Conservation (phyloP, 176 grass and related monocot genomes). For the Miscanthus lutarioriparius region DNA sequence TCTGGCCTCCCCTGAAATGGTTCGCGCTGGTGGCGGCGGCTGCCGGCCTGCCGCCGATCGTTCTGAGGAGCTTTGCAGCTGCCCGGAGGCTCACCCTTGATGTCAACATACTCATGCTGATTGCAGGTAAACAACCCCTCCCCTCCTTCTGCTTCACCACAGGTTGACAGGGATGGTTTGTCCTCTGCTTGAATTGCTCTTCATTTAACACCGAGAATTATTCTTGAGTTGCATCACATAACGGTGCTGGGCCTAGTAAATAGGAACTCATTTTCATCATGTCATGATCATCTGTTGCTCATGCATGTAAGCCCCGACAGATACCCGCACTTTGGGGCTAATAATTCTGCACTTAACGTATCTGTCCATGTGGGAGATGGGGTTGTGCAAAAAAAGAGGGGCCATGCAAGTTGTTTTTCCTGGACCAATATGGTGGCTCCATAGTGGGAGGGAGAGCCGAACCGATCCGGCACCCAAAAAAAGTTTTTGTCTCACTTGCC, state of each 20-base stretch:
- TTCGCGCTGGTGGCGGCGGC: slow-evolving; percentile 53
- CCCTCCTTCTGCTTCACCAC: background rate
- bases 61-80: slow-evolving; percentile 53
- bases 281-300: background rate
- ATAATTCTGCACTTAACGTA: background rate
- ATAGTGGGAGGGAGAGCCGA: slow-evolving; percentile 32
- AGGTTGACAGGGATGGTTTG: background rate
- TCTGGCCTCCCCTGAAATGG: slow-evolving; percentile 85
- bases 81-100: slow-evolving; percentile 70
- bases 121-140: slow-evolving; percentile 63
- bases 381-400: background rate
- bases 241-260: background rate
- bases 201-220: background rate
- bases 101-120: slow-evolving; percentile 95
- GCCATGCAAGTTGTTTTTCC: slow-evolving; percentile 22
- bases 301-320: background rate
- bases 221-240: background rate
- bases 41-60: slow-evolving; percentile 49
- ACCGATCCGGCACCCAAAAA: slow-evolving; percentile 29
- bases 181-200: background rate
- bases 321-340: slow-evolving; percentile 13
- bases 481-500: slow-evolving; percentile 39
- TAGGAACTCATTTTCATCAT: background rate
- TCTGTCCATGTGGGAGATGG: background rate
- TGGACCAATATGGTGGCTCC: slow-evolving; percentile 32